Evolutionary conservation across 176 grass and related monocot genomes (phyloP), one percentile per base, ranked within the genome.

Genomic region (Musa acuminata): DNA sequence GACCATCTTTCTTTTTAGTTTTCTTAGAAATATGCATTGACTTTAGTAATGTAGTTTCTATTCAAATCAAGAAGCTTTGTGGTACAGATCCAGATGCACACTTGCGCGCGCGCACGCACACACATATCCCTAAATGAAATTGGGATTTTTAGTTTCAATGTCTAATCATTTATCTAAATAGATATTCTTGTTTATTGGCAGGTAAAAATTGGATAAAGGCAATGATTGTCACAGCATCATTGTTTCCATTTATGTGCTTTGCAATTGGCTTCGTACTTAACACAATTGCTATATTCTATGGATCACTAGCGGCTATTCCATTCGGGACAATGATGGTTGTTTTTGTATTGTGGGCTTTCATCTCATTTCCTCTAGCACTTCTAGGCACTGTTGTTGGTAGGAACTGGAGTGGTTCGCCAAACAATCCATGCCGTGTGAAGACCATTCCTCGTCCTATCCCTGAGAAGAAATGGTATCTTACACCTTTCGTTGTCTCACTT

Each of bases 241-340:
- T 96, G 52, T 96, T 96, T 72, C 92, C 92, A 3, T 91, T 96
- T 75, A 89, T 91, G 92, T 96, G 92, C 70, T 91, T 96, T 81
- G 88, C 85, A 82, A 96, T 96, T 76, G 92, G 92, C 58, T 74
- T 96, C 49, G 72, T 29, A 2, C 92, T 96, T 63, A 96, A 96
- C 84, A 91, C 88, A 65, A 81, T 91, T 73, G 92, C 92, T 78
- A 96, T 96, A 67, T 91, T 91, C 71, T 96, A 96, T 1, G 72
- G 92, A 69, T 96, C 92, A 55, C 82, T 96, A 78, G 88, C 92
- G 17, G 92, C 92, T 72, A 96, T 96, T 64, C 88, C 92, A 73
- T 96, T 96, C 3, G 92, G 88, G 52, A 91, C 88, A 6, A 96
- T 96, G 88, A 79, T 96, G 65, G 86, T 96, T 43, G 84, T 96